These are phyloP conservation scores for Tarenaya hassleriana DNA, from an alignment of 345 rosid species.

Conservation along the genomic window DNA sequence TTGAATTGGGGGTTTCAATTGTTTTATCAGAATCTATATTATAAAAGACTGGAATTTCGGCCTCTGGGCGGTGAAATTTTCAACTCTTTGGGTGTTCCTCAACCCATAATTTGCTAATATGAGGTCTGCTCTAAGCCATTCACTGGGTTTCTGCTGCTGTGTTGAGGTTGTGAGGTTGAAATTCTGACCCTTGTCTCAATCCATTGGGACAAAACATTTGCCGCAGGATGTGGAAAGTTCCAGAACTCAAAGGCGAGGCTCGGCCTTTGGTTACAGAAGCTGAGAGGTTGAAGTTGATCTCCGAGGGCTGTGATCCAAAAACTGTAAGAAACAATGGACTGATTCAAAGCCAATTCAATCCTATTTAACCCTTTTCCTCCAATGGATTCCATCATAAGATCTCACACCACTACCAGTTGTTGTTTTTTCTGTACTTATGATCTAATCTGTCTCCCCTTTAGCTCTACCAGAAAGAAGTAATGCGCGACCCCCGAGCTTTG, in stretches of 20 bases:
- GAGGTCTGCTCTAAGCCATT: too few species aligned
- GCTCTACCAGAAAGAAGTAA: slow-evolving; percentile 68
- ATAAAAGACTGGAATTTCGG: too few species aligned
- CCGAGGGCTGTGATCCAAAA: slow-evolving; percentile 73
- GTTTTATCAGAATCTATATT: too few species aligned
- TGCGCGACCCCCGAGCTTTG: slow-evolving; percentile 48
- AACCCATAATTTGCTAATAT: too few species aligned
- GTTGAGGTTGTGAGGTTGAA: too few species aligned
- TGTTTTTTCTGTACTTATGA: slow-evolving; percentile 15
- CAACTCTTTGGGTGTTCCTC: too few species aligned
- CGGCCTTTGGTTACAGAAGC: slow-evolving; percentile 62
- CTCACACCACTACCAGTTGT: too few species aligned
- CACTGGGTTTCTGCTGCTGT: too few species aligned
- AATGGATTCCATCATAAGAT: neutral
- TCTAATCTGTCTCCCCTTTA: slow-evolving; percentile 32
- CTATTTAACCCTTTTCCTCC: neutral
- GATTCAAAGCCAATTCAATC: too few species aligned
- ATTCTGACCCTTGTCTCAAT: too few species aligned
- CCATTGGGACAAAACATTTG: neutral
- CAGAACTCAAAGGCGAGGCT: slow-evolving; percentile 58
- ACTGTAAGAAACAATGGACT: slow-evolving; percentile 43
- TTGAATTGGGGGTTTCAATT: too few species aligned
- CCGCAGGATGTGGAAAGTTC: slow-evolving; percentile 63
- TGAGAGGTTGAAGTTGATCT: slow-evolving; percentile 58
- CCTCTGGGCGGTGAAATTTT: too few species aligned